Evolutionary conservation across 257 asterid species (phyloP), one percentile per base, ranked within the genome.

Genomic region (Parsonsia alboflavescens): DNA sequence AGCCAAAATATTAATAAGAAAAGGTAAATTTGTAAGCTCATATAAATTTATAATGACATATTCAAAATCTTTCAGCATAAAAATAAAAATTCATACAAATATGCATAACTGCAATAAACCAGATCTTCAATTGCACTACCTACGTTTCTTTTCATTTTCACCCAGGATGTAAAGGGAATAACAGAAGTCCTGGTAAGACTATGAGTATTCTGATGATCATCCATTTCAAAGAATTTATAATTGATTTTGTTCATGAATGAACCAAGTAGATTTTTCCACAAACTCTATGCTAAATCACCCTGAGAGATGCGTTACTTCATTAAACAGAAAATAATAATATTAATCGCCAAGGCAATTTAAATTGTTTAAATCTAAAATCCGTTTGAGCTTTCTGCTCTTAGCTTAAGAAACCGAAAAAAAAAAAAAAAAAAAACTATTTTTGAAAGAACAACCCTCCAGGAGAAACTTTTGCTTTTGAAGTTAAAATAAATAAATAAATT

Each of bases 171-270:
- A n/a, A 54, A 54, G 63, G 63, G 33, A 54, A 54, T 6, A 39
- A 39, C 41, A 0, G 0, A 57, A 57, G 63, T 57, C 33, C 13
- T 7, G 12, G 64, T 26, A 33, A 33, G 39, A 33, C 39, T 53
- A 24, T 12, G 65, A 26, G 65, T 24, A 59, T 59, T 59, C 41
- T 24, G 7, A 15, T 26, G 19, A 64, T 64, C 45, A 15, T 15
- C 28, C 19, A 64, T 33, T 36, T 36, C 12, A 19, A 24, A 54
- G 7, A 64, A 36, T 36, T 36, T 6, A 36, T 16, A 1, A 26
- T 16, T 33, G 68, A 63, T 63, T 54, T 17, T 63, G 68, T 30
- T 63, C 68, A 30, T 64, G 48, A 63, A 64, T 36, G 15, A 64
- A 33, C 30, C 21, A 16, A 63, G 68, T 36, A 13, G 10, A 62